Evolutionary conservation across 768 basidiomycete genomes (phyloP), one percentile per base, ranked within the genome.

Genomic region (Lactarius hatsudake): DNA sequence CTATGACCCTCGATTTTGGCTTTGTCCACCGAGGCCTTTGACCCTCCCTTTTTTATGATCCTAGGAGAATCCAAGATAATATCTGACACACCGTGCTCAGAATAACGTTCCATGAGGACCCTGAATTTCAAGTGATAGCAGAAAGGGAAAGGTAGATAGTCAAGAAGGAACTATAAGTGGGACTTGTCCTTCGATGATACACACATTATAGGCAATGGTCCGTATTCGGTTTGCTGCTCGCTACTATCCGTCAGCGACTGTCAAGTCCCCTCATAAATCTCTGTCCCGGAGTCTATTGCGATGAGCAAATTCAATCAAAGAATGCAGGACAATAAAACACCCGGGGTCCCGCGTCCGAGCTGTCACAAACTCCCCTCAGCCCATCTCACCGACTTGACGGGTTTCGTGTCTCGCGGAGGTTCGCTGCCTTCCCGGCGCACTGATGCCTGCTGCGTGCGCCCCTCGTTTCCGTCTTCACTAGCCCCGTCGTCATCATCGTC

Each of bases 401-500:
- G 66, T 26, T 60, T 67, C 30, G 61, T 30, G 5, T 67, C 57
- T 32, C 38, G 61, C 23, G 30, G 61, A 17, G 36, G 15, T 30
- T 59, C 53, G 26, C n/a, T 43, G 10, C 57, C 40, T 60, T 40
- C 43, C 30, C 61, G 26, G 13, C 2, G 43, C 34, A 12, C 38
- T 12, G 56, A 55, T 32, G 45, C 34, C 10, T 20, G 38, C 3
- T 57, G 12, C 15, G 48, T 26, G 30, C 20, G 57, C 36, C 15
- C 66, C 36, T 54, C 65, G 17, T n/a, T 18, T 15, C 38, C 66
- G 9, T 23, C 62, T 20, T 66, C 45, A 23, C 34, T 20, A 38
- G 23, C 15, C 26, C 18, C 34, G 18, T 90, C 87, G 23, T 83
- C 79, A 59, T 87, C 86, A 71, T 85, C 86, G 66, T 86, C 85